phyloP scores from a whole-genome alignment of 208 protist genomes.

The Trichomonas gallinae region DNA sequence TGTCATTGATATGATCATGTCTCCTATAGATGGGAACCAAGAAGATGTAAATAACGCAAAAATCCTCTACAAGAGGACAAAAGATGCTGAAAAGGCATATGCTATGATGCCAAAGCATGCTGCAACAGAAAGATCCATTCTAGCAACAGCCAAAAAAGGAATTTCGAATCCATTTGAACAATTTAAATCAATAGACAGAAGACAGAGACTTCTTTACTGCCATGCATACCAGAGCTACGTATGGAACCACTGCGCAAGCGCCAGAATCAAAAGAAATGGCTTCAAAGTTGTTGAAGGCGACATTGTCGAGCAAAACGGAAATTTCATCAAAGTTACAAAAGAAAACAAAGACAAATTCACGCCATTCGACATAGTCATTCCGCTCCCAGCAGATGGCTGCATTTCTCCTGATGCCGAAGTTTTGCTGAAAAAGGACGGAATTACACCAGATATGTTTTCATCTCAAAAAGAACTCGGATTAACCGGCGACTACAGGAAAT shows the following conservation, averaged over 20 bases:
- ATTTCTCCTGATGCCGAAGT: background rate
- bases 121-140: background rate
- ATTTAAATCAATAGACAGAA: background rate
- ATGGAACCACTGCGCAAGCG: background rate
- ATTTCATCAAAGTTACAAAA: background rate
- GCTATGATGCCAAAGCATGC: background rate
- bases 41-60: background rate
- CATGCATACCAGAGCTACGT: conserved; percentile 5
- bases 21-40: background rate
- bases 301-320: background rate
- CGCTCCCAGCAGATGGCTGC: background rate
- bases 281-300: background rate
- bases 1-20: background rate
- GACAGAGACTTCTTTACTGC: background rate
- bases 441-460: background rate
- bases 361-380: background rate
- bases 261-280: background rate
- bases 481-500: background rate
- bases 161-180: background rate
- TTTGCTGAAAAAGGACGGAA: background rate
- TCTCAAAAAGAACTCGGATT: background rate
- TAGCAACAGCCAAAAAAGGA: background rate
- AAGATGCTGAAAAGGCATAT: background rate
- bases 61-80: background rate
- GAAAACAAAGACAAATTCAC: background rate